Evolutionary conservation across 129 eudicot species (phyloP).

Genomic region (Calendula officinalis): DNA sequence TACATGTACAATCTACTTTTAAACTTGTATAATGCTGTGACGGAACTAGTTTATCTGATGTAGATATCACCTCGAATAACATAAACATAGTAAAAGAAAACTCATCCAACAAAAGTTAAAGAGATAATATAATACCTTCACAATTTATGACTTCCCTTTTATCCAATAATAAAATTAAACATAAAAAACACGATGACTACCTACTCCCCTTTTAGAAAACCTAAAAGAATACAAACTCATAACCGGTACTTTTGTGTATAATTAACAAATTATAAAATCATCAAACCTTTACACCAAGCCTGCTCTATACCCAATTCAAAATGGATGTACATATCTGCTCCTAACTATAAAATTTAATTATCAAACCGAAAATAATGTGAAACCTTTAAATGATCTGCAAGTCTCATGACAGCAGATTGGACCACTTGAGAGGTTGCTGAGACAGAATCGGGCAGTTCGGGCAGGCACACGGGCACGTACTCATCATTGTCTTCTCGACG

Average conservation of each 20-base stretch:
- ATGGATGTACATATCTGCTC: conserved; percentile 31
- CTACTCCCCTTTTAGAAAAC: conserved; percentile 28
- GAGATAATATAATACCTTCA: neutral
- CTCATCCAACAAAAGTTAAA: conserved; percentile 3
- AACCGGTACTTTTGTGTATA: conserved; percentile 23
- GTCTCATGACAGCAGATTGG: conserved; percentile 50
- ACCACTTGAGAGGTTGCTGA: conserved; percentile 65
- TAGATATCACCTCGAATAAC: too few relatives aligned
- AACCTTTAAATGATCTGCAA: conserved; percentile 74
- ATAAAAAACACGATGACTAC: conserved; percentile 13
- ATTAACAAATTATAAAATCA: conserved; percentile 18
- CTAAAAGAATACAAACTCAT: conserved; percentile 26
- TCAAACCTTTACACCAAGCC: conserved; percentile 29
- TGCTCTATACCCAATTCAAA: neutral
- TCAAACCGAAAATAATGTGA: conserved; percentile 53
- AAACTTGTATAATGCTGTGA: too few relatives aligned
- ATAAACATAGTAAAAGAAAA: neutral
- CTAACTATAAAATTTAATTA: conserved; percentile 27
- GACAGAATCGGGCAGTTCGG: conserved; percentile 65
- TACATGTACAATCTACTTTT: too few relatives aligned
- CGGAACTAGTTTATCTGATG: too few relatives aligned
- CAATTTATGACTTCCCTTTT: conserved; percentile 5
- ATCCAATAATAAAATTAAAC: conserved; percentile 3
- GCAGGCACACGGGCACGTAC: conserved; percentile 69
- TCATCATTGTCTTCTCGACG: conserved; percentile 41